A percentile compares a stretch with the other conserved stretches of the same genome.
Conservation (phyloP, 2,329 filamentous ascomycete genomes). For the Pyrenochaeta sp. region DNA sequence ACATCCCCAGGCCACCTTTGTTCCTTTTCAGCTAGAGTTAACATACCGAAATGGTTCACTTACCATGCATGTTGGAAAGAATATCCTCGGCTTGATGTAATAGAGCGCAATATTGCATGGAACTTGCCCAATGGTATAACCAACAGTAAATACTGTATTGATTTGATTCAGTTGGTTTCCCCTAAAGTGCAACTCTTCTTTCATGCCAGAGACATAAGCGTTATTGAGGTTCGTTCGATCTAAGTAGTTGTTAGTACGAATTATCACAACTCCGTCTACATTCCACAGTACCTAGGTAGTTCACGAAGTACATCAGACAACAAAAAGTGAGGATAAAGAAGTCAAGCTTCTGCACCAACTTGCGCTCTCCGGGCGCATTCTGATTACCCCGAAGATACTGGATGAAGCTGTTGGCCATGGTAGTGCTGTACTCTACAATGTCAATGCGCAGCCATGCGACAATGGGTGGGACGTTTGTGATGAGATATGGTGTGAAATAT, state of each 20-base stretch:
- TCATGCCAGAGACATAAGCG: constrained; percentile 53
- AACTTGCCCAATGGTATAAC: constrained; percentile 62
- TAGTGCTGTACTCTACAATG: neutral
- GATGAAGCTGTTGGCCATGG: constrained; percentile 38
- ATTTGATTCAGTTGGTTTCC: constrained; percentile 57
- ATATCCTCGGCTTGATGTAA: constrained; percentile 68
- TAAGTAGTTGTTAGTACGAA: constrained; percentile 39
- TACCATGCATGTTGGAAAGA: constrained; percentile 70
- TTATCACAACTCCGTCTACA: no score
- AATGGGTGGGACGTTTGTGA: no score
- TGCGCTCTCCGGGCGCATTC: constrained; percentile 48
- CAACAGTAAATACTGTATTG: constrained; percentile 48
- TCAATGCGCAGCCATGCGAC: no score
- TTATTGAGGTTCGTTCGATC: constrained; percentile 53
- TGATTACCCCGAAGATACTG: constrained; percentile 47
- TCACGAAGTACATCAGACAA: constrained; percentile 57
- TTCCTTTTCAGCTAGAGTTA: constrained; percentile 11
- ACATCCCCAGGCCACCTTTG: constrained; percentile 62
- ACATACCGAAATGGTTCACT: no score
- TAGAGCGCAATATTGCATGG: constrained; percentile 60
- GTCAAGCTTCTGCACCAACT: constrained; percentile 65
- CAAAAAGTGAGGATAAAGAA: constrained; percentile 72
- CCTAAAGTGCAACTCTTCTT: constrained; percentile 48
- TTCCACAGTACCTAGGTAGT: constrained; percentile 34
- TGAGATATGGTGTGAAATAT: no score